phyloP scores from a whole-genome alignment of 768 basidiomycete genomes.

The Melanogaster broomeanus region DNA sequence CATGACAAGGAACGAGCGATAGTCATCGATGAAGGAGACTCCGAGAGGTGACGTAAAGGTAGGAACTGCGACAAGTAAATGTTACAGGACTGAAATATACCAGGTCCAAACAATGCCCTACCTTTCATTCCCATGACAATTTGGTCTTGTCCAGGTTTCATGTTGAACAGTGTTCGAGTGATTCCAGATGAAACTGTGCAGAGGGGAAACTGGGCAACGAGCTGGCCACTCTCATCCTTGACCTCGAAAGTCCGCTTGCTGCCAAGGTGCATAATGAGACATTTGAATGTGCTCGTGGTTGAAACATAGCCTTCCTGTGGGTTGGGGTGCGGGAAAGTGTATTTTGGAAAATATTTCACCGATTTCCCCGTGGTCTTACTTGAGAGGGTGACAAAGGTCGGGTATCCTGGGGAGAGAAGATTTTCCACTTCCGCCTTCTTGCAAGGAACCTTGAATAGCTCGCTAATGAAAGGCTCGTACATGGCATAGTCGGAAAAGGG shows the following conservation, averaged over 20 bases:
- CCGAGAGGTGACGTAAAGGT: constrained; percentile 3
- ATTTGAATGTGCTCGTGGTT: not conserved
- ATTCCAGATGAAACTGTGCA: not conserved
- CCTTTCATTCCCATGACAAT: not conserved
- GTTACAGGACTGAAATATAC: not conserved
- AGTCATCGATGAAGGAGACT: constrained; percentile 5
- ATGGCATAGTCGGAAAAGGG: constrained; percentile 3
- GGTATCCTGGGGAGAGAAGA: constrained; percentile 2
- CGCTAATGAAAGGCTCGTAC: constrained; percentile 3
- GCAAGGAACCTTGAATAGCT: constrained; percentile 4
- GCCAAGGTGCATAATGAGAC: not conserved
- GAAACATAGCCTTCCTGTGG: not conserved
- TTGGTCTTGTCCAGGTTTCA: not conserved
- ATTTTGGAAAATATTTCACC: constrained; percentile 2
- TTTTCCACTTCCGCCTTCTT: constrained; percentile 5
- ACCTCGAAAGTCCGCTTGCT: not conserved
- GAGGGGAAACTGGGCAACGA: not conserved
- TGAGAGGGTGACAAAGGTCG: not conserved
- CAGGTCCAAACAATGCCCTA: not conserved
- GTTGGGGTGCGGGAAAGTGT: not conserved
- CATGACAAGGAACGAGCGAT: constrained; percentile 11
- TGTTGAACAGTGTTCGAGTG: not conserved
- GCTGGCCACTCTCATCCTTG: not conserved
- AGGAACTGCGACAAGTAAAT: not conserved
- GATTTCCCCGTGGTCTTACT: constrained; percentile 3